phyloP scores from a whole-genome alignment of 805 yeast genomes.

The Zygosaccharomyces bailii region DNA sequence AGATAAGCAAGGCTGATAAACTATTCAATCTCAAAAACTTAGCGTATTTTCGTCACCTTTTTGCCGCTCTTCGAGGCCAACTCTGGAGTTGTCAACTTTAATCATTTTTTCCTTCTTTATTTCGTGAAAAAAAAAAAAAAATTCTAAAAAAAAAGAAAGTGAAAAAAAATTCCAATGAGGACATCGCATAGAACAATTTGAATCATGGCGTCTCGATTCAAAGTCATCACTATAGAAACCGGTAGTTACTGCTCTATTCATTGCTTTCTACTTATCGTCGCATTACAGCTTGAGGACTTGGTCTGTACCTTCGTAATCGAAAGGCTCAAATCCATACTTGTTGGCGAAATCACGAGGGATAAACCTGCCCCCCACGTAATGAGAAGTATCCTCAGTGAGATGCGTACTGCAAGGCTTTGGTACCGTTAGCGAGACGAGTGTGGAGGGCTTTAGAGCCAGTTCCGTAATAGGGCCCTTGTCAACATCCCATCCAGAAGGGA shows the following conservation, averaged over 20 bases:
- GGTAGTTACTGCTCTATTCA: neutral
- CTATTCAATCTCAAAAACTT: neutral
- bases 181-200: slow-evolving; percentile 4
- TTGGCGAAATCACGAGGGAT: slow-evolving; percentile 62
- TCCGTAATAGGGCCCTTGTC: slow-evolving; percentile 68
- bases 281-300: slow-evolving; percentile 45
- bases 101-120: slow-evolving; percentile 5
- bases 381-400: slow-evolving; percentile 46
- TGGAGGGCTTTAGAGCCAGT: slow-evolving; percentile 52
- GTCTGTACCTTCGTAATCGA: slow-evolving; percentile 54
- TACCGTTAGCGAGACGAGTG: slow-evolving; percentile 81
- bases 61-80: neutral
- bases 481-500: slow-evolving; percentile 98
- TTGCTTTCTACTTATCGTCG: neutral
- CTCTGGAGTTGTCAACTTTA: slow-evolving; percentile 1
- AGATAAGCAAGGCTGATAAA: neutral
- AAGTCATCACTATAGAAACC: slow-evolving; percentile 1
- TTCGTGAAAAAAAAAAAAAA: neutral
- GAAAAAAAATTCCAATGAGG: neutral
- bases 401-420: slow-evolving; percentile 81
- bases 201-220: slow-evolving; percentile 1
- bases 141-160: neutral
- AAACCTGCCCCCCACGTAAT: slow-evolving; percentile 90
- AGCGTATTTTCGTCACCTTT: neutral
- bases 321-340: slow-evolving; percentile 67